A percentile compares a stretch with the other conserved stretches of the same genome.
Evolutionary conservation across 306 rosid species (phyloP).

Genomic region (Elaeagnus macrophylla): DNA sequence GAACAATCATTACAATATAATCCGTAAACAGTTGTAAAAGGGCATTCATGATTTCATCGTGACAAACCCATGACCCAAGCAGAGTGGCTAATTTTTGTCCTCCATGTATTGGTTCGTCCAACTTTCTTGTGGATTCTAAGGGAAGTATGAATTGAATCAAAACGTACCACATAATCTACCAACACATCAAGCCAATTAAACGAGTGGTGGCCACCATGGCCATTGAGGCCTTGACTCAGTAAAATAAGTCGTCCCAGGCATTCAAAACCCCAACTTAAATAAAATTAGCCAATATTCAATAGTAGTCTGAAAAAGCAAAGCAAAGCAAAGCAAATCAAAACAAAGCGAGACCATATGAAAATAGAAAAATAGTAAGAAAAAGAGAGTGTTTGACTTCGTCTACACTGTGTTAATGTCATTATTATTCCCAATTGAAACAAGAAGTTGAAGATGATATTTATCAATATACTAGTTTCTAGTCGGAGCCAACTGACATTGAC

Average conservation of each 20-base stretch:
- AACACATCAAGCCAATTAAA: too few relatives aligned
- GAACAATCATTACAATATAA: too few relatives aligned
- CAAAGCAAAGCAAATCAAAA: neutral
- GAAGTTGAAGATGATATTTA: slow-evolving; percentile 13
- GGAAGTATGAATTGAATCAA: too few relatives aligned
- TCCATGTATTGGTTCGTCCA: too few relatives aligned
- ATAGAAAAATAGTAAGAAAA: neutral
- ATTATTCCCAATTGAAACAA: slow-evolving; percentile 18
- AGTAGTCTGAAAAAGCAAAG: neutral
- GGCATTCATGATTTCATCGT: too few relatives aligned
- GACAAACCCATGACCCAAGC: too few relatives aligned
- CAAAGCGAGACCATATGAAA: neutral
- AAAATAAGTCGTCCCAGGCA: neutral
- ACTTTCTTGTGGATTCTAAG: too few relatives aligned
- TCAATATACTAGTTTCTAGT: slow-evolving; percentile 6
- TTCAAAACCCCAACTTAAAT: neutral
- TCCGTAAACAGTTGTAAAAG: too few relatives aligned
- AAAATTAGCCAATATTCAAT: neutral
- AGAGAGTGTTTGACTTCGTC: slow-evolving; percentile 33
- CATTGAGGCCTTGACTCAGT: slow-evolving; percentile 2
- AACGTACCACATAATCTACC: too few relatives aligned
- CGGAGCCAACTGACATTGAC: slow-evolving; percentile 43
- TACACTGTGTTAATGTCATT: slow-evolving; percentile 2
- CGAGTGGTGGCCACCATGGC: slow-evolving; percentile 3
- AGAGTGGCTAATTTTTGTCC: too few relatives aligned